Conservation (phyloP, 306 rosid genomes). For the Vigna nakashimae region DNA sequence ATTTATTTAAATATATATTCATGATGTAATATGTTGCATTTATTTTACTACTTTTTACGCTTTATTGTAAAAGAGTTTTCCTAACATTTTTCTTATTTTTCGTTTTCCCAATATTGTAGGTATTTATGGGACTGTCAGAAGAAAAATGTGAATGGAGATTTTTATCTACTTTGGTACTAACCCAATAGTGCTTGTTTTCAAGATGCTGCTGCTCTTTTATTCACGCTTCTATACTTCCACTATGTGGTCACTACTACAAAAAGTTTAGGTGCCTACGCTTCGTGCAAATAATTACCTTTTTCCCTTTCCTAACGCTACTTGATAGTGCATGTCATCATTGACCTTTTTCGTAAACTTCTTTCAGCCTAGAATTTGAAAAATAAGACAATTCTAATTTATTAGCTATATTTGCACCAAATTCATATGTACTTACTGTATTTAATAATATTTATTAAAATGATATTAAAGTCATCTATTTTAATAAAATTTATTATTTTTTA, state of each 20-base stretch:
- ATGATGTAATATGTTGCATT: too few relatives aligned
- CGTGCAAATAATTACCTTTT: not conserved
- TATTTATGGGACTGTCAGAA: not conserved
- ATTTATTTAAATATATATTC: too few relatives aligned
- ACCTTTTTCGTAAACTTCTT: not conserved
- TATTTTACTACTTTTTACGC: too few relatives aligned
- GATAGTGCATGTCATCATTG: not conserved
- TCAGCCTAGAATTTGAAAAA: not conserved
- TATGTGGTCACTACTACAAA: slow-evolving; percentile 46
- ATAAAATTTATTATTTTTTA: too few relatives aligned
- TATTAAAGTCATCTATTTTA: too few relatives aligned
- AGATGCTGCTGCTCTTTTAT: slow-evolving; percentile 35
- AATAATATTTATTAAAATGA: too few relatives aligned
- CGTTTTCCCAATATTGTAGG: not conserved
- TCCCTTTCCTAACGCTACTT: not conserved
- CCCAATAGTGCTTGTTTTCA: slow-evolving; percentile 39
- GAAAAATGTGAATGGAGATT: not conserved
- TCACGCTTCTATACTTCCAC: slow-evolving; percentile 46
- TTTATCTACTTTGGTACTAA: slow-evolving; percentile 19
- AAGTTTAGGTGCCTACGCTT: slow-evolving; percentile 10
- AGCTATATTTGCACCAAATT: not conserved
- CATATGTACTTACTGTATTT: not conserved
- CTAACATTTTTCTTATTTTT: not conserved
- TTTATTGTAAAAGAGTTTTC: not conserved
- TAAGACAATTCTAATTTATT: not conserved